Evolutionary conservation across 768 basidiomycete species (phyloP).

Genomic region (Scleroderma bovista): DNA sequence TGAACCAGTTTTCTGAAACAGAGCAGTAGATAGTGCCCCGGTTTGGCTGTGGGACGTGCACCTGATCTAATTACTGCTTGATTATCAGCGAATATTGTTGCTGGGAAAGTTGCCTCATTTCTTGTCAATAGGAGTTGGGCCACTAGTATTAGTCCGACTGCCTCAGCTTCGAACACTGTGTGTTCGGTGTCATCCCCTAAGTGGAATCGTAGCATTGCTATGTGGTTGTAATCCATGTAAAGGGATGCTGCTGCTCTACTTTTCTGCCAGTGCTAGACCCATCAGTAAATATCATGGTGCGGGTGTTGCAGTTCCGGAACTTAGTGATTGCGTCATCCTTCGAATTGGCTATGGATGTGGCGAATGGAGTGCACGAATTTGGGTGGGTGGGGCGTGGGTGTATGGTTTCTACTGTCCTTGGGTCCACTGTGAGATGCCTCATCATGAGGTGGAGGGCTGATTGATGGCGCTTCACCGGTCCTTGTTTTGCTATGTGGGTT

Average conservation of each 20-base stretch:
- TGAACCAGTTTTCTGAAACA: background rate
- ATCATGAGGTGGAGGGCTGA: too few species aligned
- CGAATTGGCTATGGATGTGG: background rate
- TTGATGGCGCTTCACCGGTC: too few species aligned
- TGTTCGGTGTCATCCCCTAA: background rate
- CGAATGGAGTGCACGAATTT: background rate
- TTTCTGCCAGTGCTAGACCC: background rate
- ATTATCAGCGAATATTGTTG: background rate
- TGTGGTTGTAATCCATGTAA: background rate
- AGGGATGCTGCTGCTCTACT: slow-evolving; percentile 13
- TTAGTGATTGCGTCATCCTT: background rate
- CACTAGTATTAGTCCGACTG: background rate
- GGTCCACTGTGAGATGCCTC: too few species aligned
- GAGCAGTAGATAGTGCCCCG: background rate
- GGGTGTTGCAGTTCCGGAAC: background rate
- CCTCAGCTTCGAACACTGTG: too few species aligned
- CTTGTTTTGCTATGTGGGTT: too few species aligned
- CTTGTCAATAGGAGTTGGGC: background rate
- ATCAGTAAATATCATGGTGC: slow-evolving; percentile 12
- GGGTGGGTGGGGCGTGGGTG: too few species aligned
- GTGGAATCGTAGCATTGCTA: background rate
- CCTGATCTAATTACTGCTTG: background rate
- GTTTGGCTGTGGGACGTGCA: background rate
- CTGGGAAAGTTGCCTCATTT: background rate
- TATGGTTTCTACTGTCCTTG: too few species aligned